phyloP scores from a whole-genome alignment of 371 early-diverging fungal genomes.

The Haplosporangium sp. region DNA sequence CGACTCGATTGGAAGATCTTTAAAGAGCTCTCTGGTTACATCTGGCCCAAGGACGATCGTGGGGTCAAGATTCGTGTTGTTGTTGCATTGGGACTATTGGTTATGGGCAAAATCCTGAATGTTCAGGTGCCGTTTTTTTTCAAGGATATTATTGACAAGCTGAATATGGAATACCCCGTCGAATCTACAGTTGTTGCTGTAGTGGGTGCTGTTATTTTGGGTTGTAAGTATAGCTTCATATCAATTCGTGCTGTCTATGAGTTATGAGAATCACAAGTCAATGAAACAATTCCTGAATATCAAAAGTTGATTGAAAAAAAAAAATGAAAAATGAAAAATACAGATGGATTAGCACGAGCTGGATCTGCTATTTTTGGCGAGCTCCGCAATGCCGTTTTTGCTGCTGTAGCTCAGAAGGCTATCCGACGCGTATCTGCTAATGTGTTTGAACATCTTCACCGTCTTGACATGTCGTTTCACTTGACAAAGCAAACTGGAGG shows the following conservation, averaged over 20 bases:
- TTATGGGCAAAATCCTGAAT: constrained; percentile 88
- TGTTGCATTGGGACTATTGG: constrained; percentile 80
- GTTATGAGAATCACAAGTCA: no score
- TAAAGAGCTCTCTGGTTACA: constrained; percentile 81
- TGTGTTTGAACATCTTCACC: constrained; percentile 90
- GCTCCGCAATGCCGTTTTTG: constrained; percentile 94
- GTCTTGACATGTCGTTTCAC: constrained; percentile 91
- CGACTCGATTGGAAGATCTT: constrained; percentile 77
- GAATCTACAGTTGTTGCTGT: constrained; percentile 77
- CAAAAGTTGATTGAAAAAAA: neutral
- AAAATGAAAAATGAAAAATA: no score
- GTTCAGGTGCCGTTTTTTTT: constrained; percentile 96
- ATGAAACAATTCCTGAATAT: no score
- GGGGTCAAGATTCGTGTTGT: constrained; percentile 88
- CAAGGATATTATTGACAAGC: constrained; percentile 88
- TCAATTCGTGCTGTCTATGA: no score
- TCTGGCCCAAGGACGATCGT: constrained; percentile 92
- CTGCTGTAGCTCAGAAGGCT: constrained; percentile 94
- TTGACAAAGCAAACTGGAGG: constrained; percentile 95
- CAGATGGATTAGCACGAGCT: constrained; percentile 90
- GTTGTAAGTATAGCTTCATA: constrained; percentile 65
- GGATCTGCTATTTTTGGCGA: constrained; percentile 89
- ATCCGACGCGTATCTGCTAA: constrained; percentile 88
- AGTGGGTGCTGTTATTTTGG: constrained; percentile 89
- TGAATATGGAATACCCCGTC: constrained; percentile 64